Evolutionary conservation across 352 stramenopile genomes (phyloP).

Genomic region (Phytophthora rubi): DNA sequence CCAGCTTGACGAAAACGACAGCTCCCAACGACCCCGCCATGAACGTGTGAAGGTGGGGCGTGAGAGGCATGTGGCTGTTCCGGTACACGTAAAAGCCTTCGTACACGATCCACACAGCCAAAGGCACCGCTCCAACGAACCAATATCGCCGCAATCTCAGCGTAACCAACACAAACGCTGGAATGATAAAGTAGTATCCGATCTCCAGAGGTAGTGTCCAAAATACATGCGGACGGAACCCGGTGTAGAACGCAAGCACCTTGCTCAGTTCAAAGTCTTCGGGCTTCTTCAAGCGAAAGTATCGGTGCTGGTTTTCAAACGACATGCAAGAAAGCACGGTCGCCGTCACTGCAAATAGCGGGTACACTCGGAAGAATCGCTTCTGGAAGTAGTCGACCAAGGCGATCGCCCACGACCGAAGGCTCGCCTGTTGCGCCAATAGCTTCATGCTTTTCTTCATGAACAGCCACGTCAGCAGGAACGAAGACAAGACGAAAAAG

Average conservation of each 20-base stretch:
- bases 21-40: slow-evolving; percentile 43
- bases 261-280: slow-evolving; percentile 43
- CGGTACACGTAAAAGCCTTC: slow-evolving; percentile 27
- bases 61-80: slow-evolving; percentile 21
- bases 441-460: slow-evolving; percentile 39
- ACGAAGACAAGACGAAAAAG: slow-evolving; percentile 52
- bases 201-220: slow-evolving; percentile 34
- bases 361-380: slow-evolving; percentile 66
- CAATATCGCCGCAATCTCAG: slow-evolving; percentile 32
- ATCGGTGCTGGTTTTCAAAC: slow-evolving; percentile 32
- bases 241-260: slow-evolving; percentile 43
- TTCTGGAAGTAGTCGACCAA: slow-evolving; percentile 55
- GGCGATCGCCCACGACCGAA: slow-evolving; percentile 23
- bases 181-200: slow-evolving; percentile 50
- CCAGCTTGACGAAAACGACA: slow-evolving; percentile 35
- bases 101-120: slow-evolving; percentile 32
- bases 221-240: slow-evolving; percentile 49
- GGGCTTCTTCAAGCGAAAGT: slow-evolving; percentile 37
- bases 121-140: slow-evolving; percentile 30
- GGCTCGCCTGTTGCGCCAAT: slow-evolving; percentile 21
- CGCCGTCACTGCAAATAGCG: slow-evolving; percentile 50
- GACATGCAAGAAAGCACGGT: slow-evolving; percentile 42
- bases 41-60: slow-evolving; percentile 40
- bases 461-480: slow-evolving; percentile 17
- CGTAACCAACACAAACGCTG: slow-evolving; percentile 36